Percentiles rank a stretch among this genome's conserved stretches.
Conservation (phyloP, 2,329 filamentous ascomycete species). For the Penicillium sp. region DNA sequence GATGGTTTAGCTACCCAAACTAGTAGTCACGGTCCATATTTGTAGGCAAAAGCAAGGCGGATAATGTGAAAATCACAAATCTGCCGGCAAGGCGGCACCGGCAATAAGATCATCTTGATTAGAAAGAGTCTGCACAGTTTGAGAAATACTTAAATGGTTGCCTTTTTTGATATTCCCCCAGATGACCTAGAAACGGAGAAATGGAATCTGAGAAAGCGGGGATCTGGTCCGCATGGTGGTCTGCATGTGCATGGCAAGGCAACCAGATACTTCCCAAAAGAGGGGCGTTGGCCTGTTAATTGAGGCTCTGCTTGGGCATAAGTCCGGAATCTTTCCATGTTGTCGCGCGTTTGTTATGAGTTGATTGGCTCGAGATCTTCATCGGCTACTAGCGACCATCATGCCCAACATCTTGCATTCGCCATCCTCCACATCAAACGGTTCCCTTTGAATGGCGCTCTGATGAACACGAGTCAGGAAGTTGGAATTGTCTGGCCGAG, state of each 20-base stretch:
- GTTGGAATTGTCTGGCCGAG: not conserved
- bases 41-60: not conserved
- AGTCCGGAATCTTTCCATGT: not conserved
- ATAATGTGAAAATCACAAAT: not conserved
- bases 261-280: not conserved
- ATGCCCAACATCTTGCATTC: not conserved
- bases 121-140: not conserved
- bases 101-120: not conserved
- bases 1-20: not conserved
- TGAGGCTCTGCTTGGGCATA: constrained; percentile 1
- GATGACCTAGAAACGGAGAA: not conserved
- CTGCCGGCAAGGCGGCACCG: not conserved
- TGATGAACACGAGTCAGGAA: not conserved
- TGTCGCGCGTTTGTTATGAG: not conserved
- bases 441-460: not conserved
- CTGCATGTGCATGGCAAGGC: not conserved
- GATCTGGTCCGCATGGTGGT: not conserved
- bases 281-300: not conserved
- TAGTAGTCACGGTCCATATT: not conserved
- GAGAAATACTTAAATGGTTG: not conserved
- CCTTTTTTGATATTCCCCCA: not conserved
- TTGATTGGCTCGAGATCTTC: not conserved
- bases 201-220: not conserved
- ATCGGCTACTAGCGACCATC: not conserved
- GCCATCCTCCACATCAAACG: not conserved